Evolutionary conservation across 1,139 yeast species (phyloP), one percentile per base, ranked within the genome.

Genomic region (Candida sojae): DNA sequence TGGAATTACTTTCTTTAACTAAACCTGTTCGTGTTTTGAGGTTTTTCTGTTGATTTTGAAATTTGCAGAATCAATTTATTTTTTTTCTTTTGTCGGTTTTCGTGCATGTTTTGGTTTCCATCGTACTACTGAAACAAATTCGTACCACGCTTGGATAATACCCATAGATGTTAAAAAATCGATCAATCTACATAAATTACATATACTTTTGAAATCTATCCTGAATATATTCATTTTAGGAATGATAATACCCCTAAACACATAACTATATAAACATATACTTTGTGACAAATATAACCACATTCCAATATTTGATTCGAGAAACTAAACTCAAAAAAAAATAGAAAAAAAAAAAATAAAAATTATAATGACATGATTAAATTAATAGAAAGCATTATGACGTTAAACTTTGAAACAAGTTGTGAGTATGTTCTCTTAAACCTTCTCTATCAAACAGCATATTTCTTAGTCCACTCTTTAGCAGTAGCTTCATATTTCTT

Each of bases 391-490:
- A 46, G 36, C 42, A 46, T 30, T 30, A 37, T 28, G 38, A 17
- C 42, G 29, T 40, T 12, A 39, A 30, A 39, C 37, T 37, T 39
- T 17, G 39, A 36, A 36, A 21, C 39, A 25, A 36, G 39, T 12
- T 17, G 17, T 26, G 29, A 26, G 7, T n/a, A 21, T 28, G 33
- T 36, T 37, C 13, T 11, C 9, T 17, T 35, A 8, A 13, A 5
- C n/a, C 21, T 28, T 34, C 17, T 40, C 30, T 28, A 33, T 43
- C 79, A 93, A 66, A 92, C 95, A 58, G 99, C 99, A 71, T 89
- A 93, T 75, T 93, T 93, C 78, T 93, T 88, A 46, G 99, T 93
- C 98, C 99, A 93, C 76, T 93, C 99, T 67, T 88, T 86, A 49
- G 99, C 99, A 53, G 96, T 92, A 57, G 96, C 90, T 74, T 93